These are phyloP conservation scores for Arthrobotrys entomopaga DNA, from an alignment of 2,329 filamentous ascomycete species.

Conservation along the genomic window DNA sequence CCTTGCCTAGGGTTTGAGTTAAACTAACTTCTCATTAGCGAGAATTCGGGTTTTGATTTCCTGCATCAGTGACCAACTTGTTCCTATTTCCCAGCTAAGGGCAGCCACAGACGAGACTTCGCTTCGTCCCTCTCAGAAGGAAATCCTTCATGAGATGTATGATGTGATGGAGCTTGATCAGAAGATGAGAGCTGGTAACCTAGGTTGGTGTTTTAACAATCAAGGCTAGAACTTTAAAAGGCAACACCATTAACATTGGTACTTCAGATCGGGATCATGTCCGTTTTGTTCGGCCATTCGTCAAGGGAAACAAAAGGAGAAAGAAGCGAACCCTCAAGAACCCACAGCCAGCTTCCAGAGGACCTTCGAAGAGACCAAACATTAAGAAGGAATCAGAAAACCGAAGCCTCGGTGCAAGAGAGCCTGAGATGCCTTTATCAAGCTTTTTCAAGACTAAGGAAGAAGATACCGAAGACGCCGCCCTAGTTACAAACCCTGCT, in stretches of 20 bases:
- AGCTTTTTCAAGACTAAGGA: constrained; percentile 28
- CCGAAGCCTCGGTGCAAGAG: not conserved
- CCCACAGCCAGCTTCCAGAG: not conserved
- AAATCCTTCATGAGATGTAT: constrained; percentile 48
- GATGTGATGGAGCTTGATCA: constrained; percentile 42
- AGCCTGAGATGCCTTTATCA: constrained; percentile 3
- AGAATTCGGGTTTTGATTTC: constrained; percentile 30
- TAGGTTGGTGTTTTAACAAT: constrained; percentile 24
- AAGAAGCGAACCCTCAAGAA: constrained; percentile 19
- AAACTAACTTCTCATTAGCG: constrained; percentile 1
- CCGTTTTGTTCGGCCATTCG: constrained; percentile 30
- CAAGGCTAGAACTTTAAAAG: not conserved
- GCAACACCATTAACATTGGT: not conserved
- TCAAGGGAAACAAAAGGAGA: constrained; percentile 36
- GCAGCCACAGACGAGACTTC: constrained; percentile 43
- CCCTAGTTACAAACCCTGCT: constrained; percentile 2
- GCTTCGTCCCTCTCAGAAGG: constrained; percentile 32
- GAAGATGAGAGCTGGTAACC: constrained; percentile 16
- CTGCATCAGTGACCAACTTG: constrained; percentile 30
- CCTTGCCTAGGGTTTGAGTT: not conserved
- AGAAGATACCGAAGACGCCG: constrained; percentile 18
- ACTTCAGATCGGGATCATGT: constrained; percentile 11
- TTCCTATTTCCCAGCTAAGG: constrained; percentile 30
- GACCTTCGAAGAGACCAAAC: constrained; percentile 2
- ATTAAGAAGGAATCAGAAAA: constrained; percentile 19